Base-by-base conservation (phyloP, 192 early-diverging fungal genomes). In the Umbelopsis vinacea region DNA sequence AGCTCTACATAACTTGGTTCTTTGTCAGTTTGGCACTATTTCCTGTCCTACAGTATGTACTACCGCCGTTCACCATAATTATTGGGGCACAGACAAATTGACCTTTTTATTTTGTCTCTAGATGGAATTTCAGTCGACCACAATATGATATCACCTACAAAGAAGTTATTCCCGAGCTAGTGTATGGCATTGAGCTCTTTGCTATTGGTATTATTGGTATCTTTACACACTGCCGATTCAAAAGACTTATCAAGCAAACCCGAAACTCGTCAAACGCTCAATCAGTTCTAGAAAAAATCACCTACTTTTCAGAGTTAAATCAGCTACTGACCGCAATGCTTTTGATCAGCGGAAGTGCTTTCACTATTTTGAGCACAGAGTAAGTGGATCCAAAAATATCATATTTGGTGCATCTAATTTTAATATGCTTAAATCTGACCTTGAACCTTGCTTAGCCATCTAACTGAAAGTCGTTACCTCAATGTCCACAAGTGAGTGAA, bases 91-190 rank as follows among this genome's bases (percentile, higher is more conserved):
- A 5, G 6, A 50, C 15, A n/a, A 0, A 19, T 50, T 50, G 48
- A 50, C n/a, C 5, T 1, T 46, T 29, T 43, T 50, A 17, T 17
- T 50, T 15, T n/a, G n/a, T 9, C 26, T 37, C 11, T 35, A 63
- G 57, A 63, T 74, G 40, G n/a, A 29, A 40, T 26, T 79, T 71
- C 52, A 74, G 73, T 22, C n/a, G 50, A 3, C 14, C 57, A 26
- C 9, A 23, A 35, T 53, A 75, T 17, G 63, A 66, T 7, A 69
- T 60, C 3, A 72, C 50, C 14, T 66, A 71, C 46, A 76, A 75
- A 52, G 83, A 84, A 73, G 52, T 79, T 38, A 70, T 79, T 1
- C 83, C 80, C 66, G 74, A 79, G 66, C 57, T 84, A 17, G 81
- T 78, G 17, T 84, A 82, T 68, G 67, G 71, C 12, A 46, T 67